Conservation (phyloP, 441 rosid genomes). For the Biscutella auriculata region DNA sequence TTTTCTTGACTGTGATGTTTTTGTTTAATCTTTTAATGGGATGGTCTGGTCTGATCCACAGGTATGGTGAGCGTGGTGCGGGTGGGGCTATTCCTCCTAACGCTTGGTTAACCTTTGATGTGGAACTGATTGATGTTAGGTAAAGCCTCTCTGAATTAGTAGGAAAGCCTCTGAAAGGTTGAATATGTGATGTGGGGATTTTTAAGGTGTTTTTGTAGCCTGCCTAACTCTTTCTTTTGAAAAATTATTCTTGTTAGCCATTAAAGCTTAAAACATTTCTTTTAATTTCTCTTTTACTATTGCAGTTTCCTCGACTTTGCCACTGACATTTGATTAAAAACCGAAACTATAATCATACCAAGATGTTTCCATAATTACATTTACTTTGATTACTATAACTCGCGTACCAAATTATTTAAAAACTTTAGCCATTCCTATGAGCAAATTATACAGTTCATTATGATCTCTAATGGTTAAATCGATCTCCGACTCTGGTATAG, state of each 20-base stretch:
- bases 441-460: too few species aligned
- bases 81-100: conserved; percentile 73
- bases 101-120: conserved; percentile 83
- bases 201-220: conserved; percentile 3
- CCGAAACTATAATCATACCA: not conserved
- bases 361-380: not conserved
- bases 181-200: not conserved
- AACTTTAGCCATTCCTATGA: too few species aligned
- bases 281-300: too few species aligned
- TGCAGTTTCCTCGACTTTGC: too few species aligned
- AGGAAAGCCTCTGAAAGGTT: not conserved
- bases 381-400: not conserved
- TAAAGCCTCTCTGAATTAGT: conserved; percentile 4
- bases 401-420: not conserved
- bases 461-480: too few species aligned
- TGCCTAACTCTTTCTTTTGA: not conserved
- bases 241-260: not conserved
- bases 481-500: too few species aligned
- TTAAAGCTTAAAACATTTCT: not conserved
- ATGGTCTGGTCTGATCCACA: conserved; percentile 21
- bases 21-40: not conserved
- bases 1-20: not conserved
- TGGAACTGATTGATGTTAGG: conserved; percentile 56
- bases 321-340: not conserved
- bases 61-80: conserved; percentile 63